Percentiles rank a stretch among this genome's conserved stretches.
These are phyloP conservation scores for Euclidium syriacum DNA, from an alignment of 345 rosid species.

Conservation along the genomic window DNA sequence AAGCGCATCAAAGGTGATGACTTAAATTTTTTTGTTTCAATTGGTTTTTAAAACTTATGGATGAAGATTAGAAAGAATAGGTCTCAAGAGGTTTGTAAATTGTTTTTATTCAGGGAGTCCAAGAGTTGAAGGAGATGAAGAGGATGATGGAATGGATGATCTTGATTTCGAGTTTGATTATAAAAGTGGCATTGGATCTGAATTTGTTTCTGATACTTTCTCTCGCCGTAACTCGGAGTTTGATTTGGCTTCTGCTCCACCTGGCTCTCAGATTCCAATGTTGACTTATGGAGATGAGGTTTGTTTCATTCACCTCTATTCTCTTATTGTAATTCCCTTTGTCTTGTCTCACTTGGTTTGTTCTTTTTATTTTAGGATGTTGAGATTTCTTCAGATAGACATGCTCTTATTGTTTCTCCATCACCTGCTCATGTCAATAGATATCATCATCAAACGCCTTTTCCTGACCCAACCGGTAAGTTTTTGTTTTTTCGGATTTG, in stretches of 20 bases:
- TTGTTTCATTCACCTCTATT: background rate
- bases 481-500: background rate
- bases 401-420: slow-evolving; percentile 77
- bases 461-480: slow-evolving; percentile 58
- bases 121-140: slow-evolving; percentile 83
- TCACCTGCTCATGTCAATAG: slow-evolving; percentile 46
- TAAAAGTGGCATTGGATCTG: slow-evolving; percentile 33
- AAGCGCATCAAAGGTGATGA: slow-evolving; percentile 72
- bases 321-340: background rate
- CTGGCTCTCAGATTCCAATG: slow-evolving; percentile 52
- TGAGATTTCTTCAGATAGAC: slow-evolving; percentile 66
- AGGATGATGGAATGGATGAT: slow-evolving; percentile 78
- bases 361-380: slow-evolving; percentile 40
- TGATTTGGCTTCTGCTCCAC: slow-evolving; percentile 54
- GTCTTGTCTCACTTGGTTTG: background rate
- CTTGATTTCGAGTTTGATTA: slow-evolving; percentile 65
- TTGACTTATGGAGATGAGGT: slow-evolving; percentile 76
- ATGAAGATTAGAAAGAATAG: background rate
- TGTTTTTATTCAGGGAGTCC: slow-evolving; percentile 45
- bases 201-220: slow-evolving; percentile 42
- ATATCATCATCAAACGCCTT: slow-evolving; percentile 48
- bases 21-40: background rate
- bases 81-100: background rate
- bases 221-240: slow-evolving; percentile 47
- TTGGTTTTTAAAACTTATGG: background rate